Evolutionary conservation across 2,329 filamentous ascomycete genomes (phyloP), one percentile per base, ranked within the genome.

Genomic region (Neodidymelliopsis sp.): DNA sequence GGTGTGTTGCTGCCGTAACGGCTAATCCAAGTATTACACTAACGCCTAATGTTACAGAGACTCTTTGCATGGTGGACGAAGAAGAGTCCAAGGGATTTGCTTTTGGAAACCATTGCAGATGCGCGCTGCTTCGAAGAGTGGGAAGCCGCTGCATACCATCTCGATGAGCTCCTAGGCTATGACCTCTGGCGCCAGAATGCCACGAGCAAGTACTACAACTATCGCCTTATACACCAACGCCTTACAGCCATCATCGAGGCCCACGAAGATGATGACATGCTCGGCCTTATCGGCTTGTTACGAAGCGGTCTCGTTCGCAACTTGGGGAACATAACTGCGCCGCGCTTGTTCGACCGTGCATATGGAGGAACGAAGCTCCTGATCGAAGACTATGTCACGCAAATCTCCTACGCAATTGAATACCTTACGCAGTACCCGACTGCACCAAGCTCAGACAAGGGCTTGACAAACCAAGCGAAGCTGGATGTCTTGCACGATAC

Each of bases 301-400:
- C 87, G 91, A 19, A 91, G 90, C 11, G 91, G 83, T 9, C 74
- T 84, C 25, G 79, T 96, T 22, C 85, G 92, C 25, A 96, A 97
- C 65, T 78, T 96, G n/a, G 92, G 91, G 49, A 95, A 96, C 69
- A 95, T 97, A 61, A 90, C 90, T 1, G 84, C 87, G 1, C 85
- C 90, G 2, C 86, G 86, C 55, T 79, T 97, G 1, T 97, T 91
- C 75, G 92, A 92, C 63, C 83, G 87, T 49, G 88, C 90, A 10
- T 94, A 94, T 67, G 88, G 89, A 1, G 92, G 92, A 12, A 96
- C 92, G 1, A 97, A 97, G 70, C 83, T 89, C 42, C 76, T 96
- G 36, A 95, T 97, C 54, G 91, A 96, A 67, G 89, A 95, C 71
- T 97, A 97, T 67, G 87, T 96, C 54, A 86, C 87, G 1, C 86